Evolutionary conservation across 306 rosid genomes (phyloP).

Genomic region (Begonia fuchsioides): DNA sequence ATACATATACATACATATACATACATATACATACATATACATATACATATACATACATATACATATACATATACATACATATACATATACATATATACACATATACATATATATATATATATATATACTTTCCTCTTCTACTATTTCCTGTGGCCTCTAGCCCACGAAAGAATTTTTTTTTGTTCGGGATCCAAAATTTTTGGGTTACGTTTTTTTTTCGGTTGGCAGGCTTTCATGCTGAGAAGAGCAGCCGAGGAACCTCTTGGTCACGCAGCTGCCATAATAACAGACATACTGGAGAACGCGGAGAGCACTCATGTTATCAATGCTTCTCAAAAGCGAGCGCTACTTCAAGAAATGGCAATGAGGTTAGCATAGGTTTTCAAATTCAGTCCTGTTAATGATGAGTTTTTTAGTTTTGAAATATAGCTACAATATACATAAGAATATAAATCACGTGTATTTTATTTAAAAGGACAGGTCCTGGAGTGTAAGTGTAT

Average conservation of each 20-base stretch:
- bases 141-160: too few relatives aligned
- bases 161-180: too few relatives aligned
- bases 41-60: too few relatives aligned
- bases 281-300: slow-evolving; percentile 87
- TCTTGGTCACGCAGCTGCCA: slow-evolving; percentile 96
- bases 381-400: slow-evolving; percentile 11
- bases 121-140: too few relatives aligned
- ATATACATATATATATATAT: too few relatives aligned
- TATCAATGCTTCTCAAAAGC: slow-evolving; percentile 78
- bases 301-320: slow-evolving; percentile 77
- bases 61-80: too few relatives aligned
- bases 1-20: too few relatives aligned
- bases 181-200: too few relatives aligned
- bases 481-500: slow-evolving; percentile 16
- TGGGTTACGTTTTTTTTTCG: background rate
- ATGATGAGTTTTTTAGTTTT: slow-evolving; percentile 28
- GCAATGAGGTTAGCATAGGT: slow-evolving; percentile 51
- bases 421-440: background rate
- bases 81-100: too few relatives aligned
- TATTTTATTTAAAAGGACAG: slow-evolving; percentile 14
- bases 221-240: slow-evolving; percentile 84
- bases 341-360: slow-evolving; percentile 96
- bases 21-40: too few relatives aligned
- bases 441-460: slow-evolving; percentile 1
- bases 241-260: slow-evolving; percentile 89